Conservation (phyloP, 495 filamentous ascomycete genomes). For the Saxophila tyrrhenica region DNA sequence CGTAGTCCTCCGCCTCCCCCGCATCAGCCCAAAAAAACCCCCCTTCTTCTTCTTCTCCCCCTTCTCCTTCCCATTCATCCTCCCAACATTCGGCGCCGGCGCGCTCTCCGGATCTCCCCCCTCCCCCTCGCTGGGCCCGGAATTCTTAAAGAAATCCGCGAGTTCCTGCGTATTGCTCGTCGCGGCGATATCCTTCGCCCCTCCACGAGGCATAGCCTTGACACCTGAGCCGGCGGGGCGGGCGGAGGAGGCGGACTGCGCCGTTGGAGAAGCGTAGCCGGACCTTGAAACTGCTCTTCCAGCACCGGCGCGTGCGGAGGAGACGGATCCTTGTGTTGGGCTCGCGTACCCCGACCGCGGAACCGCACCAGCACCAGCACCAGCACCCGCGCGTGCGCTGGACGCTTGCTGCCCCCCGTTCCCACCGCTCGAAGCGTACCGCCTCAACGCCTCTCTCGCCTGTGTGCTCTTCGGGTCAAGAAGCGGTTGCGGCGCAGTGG, state of each 20-base stretch:
- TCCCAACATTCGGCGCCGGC: constrained; percentile 12
- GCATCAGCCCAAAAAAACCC: constrained; percentile 5
- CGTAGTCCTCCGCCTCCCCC: constrained; percentile 1
- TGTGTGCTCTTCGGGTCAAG: neutral
- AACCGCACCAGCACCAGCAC: neutral
- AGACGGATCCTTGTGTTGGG: neutral
- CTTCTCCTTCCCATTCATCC: constrained; percentile 7
- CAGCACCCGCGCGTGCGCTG: neutral
- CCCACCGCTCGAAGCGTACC: neutral
- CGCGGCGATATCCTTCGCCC: neutral
- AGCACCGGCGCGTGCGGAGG: neutral
- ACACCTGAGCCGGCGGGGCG: neutral
- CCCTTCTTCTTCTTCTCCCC: constrained; percentile 5
- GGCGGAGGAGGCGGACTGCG: constrained; percentile 1
- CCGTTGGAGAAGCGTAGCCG: constrained; percentile 1
- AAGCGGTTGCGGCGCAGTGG: constrained; percentile 25
- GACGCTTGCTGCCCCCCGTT: neutral
- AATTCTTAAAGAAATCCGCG: constrained; percentile 68
- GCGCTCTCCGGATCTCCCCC: no score
- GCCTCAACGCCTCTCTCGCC: neutral
- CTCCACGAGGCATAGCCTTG: neutral
- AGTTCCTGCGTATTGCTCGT: constrained; percentile 40
- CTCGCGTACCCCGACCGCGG: neutral
- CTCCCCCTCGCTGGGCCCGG: constrained; percentile 42
- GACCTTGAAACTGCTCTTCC: no score